These are phyloP conservation scores for Melampsora americana DNA, from an alignment of 1,284 basidiomycete genomes.

Conservation along the genomic window DNA sequence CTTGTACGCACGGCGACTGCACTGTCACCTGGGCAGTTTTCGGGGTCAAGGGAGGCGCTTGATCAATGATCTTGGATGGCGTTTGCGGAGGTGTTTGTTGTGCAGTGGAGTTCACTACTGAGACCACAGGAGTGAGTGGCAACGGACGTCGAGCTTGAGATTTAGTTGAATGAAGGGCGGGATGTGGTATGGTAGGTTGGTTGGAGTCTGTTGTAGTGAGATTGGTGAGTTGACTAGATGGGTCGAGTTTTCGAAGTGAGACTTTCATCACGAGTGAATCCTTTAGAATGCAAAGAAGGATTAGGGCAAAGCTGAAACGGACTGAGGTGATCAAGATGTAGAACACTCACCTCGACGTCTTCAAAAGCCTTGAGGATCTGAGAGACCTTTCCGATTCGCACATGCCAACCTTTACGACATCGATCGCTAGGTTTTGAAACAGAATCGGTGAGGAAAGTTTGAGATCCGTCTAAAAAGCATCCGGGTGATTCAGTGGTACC, in stretches of 20 bases:
- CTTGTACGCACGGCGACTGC: not conserved
- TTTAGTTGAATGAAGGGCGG: not conserved
- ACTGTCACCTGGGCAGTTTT: not conserved
- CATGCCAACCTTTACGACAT: constrained; percentile 34
- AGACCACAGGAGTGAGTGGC: not conserved
- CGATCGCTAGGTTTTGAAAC: constrained; percentile 16
- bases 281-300: not conserved
- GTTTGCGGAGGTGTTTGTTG: not conserved
- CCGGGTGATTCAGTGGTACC: constrained; percentile 21
- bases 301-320: not conserved
- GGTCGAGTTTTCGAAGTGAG: constrained; percentile 21
- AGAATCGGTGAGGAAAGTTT: constrained; percentile 25
- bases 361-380: constrained; percentile 22
- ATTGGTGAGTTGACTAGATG: constrained; percentile 12
- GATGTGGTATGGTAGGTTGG: not conserved
- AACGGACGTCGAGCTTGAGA: not conserved
- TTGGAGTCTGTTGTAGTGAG: constrained; percentile 9
- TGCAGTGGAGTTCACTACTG: not conserved
- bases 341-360: constrained; percentile 9
- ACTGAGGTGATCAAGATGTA: not conserved
- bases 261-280: constrained; percentile 33
- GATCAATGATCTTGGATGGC: not conserved
- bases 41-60: not conserved
- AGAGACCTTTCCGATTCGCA: constrained; percentile 16
- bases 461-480: constrained; percentile 28